Evolutionary conservation across 352 stramenopile genomes (phyloP), one percentile per base, ranked within the genome.

Genomic region (Globisporangium solare): DNA sequence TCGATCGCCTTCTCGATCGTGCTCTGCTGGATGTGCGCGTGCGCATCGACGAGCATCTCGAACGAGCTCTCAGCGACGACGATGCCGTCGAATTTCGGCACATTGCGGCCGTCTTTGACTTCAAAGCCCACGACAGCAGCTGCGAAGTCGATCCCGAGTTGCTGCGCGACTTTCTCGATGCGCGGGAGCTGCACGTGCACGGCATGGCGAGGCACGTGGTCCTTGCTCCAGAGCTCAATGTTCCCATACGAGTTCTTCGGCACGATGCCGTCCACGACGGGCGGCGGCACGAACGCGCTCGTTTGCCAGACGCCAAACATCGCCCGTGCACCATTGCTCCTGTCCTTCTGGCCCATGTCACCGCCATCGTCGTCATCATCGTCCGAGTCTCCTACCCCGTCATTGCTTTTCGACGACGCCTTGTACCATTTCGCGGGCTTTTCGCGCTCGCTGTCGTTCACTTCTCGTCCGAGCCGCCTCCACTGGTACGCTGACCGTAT

Each of bases 221-320:
- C 76, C 2, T 70, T 51, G 58, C 83, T 95, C 85, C 85, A 96
- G 45, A 96, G 58, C 53, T 96, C 87, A 47, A 94, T 77, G 64
- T 96, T 96, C 17, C 87, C 85, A 58, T 89, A 94, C 64, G 83
- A 64, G 67, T 93, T 95, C 67, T 91, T 93, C 2, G 85, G 87
- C 1, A 96, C 64, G 6, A 56, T 47, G n/a, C 77, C 79, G 40
- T 93, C 64, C 8, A 88, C 67, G 11, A 95, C 59, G 0, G 63
- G 43, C 1, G 75, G 67, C 35, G 77, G 55, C 15, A 80, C 68
- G 48, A 88, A 78, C 18, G 67, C 70, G 5, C 61, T 64, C 8
- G 87, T 96, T 48, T 96, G 87, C 87, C 87, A 96, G 18, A 65
- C 50, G 6, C 87, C 87, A 53, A 88, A 95, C 22, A 96, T 61